phyloP scores from a whole-genome alignment of 176 grass and related monocot genomes.

The Zoysia pacifica region DNA sequence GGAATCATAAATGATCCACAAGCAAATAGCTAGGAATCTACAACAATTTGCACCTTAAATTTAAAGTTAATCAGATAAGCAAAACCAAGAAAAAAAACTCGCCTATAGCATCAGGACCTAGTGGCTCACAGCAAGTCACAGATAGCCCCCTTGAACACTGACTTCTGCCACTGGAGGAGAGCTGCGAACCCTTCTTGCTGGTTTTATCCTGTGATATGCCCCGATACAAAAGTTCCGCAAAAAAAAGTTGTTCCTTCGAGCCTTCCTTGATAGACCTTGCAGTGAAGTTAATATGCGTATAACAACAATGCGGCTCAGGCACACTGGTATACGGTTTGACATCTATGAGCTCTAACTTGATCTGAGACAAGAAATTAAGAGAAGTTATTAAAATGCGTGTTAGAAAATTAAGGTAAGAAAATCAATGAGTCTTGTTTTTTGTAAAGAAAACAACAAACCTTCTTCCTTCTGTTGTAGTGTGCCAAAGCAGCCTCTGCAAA shows the following conservation, averaged over 20 bases:
- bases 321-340: neutral
- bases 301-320: neutral
- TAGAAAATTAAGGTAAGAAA: too few species aligned
- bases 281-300: constrained; percentile 15
- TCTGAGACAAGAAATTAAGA: neutral
- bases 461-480: constrained; percentile 1
- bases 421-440: too few species aligned
- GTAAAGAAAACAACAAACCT: neutral
- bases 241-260: constrained; percentile 13
- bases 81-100: neutral
- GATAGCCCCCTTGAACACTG: neutral
- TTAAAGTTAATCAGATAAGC: too few species aligned
- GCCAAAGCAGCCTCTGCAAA: neutral
- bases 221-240: neutral
- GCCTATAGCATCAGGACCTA: neutral
- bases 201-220: too few species aligned
- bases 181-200: too few species aligned
- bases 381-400: too few species aligned
- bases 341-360: neutral
- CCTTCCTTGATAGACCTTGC: neutral
- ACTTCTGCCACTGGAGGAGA: neutral
- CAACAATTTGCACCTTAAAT: neutral
- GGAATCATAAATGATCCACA: neutral
- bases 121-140: constrained; percentile 17
- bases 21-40: neutral